Evolutionary conservation across 2,329 filamentous ascomycete species (phyloP).

Genomic region (Leptoxyphium fumago): DNA sequence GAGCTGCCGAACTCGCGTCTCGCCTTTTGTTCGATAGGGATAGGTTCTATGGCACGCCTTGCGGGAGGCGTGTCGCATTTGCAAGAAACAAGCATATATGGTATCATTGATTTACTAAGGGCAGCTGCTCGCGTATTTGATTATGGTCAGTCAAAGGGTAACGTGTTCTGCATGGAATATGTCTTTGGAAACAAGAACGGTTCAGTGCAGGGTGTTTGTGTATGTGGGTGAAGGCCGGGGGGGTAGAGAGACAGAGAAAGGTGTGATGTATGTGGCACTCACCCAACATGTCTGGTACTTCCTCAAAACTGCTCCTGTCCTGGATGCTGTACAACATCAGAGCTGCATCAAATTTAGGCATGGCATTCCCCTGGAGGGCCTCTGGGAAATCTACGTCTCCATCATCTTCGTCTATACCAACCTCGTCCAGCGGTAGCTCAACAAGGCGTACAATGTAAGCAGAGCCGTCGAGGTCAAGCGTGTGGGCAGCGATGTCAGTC

Average conservation of each 20-base stretch:
- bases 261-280: constrained; percentile 27
- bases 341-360: constrained; percentile 68
- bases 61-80: constrained; percentile 72
- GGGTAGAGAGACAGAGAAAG: no score
- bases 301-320: constrained; percentile 57
- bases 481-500: constrained; percentile 32
- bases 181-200: neutral
- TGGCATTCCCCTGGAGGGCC: constrained; percentile 46
- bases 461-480: constrained; percentile 41
- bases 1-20: constrained; percentile 42
- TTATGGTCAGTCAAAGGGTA: no score
- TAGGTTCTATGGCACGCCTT: constrained; percentile 55
- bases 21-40: constrained; percentile 50
- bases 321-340: constrained; percentile 80
- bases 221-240: neutral
- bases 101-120: constrained; percentile 55
- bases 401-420: constrained; percentile 34
- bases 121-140: constrained; percentile 40
- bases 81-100: constrained; percentile 69
- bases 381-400: constrained; percentile 43
- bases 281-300: constrained; percentile 67
- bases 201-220: neutral
- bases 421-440: constrained; percentile 39
- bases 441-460: constrained; percentile 43
- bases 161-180: no score